Conservation (phyloP, 2,329 filamentous ascomycete species). For the Pezicula rhizophila region DNA sequence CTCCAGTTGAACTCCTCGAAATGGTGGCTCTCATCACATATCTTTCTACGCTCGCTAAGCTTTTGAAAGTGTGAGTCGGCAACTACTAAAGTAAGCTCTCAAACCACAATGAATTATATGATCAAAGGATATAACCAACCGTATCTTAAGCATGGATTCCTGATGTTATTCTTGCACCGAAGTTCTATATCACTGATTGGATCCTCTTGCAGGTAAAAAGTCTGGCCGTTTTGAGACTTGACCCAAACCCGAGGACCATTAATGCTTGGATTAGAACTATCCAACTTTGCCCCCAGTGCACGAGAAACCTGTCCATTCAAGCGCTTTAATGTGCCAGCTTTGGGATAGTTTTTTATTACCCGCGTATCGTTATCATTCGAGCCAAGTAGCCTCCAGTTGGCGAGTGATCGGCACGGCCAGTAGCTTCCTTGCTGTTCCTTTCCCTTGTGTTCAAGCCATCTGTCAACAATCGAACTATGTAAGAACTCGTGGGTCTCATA, state of each 20-base stretch:
- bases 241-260: background rate
- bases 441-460: background rate
- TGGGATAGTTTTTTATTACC: background rate
- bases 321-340: background rate
- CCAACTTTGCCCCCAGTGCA: too few relatives aligned
- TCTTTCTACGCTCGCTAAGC: too few relatives aligned
- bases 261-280: too few relatives aligned
- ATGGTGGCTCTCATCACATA: too few relatives aligned
- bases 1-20: too few relatives aligned
- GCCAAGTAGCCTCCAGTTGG: background rate
- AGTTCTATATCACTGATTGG: background rate
- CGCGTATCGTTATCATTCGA: background rate
- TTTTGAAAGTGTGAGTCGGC: too few relatives aligned
- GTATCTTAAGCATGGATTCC: background rate
- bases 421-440: background rate
- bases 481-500: background rate
- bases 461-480: background rate
- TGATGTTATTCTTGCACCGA: slow-evolving; percentile 1
- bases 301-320: too few relatives aligned
- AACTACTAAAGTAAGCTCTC: too few relatives aligned
- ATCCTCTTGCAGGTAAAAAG: background rate
- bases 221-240: background rate
- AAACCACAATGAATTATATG: too few relatives aligned
- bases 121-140: background rate
- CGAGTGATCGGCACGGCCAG: background rate